phyloP scores from a whole-genome alignment of 73 alveolate species.

The Durusdinium trenchii region DNA sequence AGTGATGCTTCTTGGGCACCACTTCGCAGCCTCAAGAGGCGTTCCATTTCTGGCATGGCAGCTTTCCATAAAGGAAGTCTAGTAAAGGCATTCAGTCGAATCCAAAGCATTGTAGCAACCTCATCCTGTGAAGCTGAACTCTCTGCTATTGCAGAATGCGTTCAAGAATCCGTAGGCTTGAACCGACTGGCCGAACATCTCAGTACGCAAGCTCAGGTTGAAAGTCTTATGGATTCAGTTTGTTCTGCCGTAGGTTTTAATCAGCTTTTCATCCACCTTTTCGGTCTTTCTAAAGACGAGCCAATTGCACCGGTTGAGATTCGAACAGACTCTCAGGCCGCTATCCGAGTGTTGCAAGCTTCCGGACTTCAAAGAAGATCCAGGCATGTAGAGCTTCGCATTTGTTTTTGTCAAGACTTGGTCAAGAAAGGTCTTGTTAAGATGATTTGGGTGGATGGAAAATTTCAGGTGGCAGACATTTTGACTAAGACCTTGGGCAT shows the following conservation, averaged over 20 bases:
- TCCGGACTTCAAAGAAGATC: not conserved
- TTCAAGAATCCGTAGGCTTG: not conserved
- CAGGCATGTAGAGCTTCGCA: not conserved
- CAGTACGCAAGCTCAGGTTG: not conserved
- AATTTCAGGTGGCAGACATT: not conserved
- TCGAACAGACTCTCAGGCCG: not conserved
- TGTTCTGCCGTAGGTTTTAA: not conserved
- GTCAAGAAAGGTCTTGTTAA: not conserved
- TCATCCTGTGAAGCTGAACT: conserved; percentile 5
- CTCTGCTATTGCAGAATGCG: not conserved
- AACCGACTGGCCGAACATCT: not conserved
- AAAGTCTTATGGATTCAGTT: not conserved
- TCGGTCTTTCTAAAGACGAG: not conserved
- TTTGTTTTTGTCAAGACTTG: not conserved
- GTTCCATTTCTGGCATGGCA: not conserved
- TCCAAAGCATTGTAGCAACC: not conserved
- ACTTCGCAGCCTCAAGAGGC: not conserved
- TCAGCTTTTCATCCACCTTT: not conserved
- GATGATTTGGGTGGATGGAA: not conserved
- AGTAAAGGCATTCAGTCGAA: not conserved
- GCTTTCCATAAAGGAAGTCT: not conserved
- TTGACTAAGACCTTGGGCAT: not conserved
- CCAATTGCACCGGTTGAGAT: not conserved
- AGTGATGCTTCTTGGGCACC: conserved; percentile 35
- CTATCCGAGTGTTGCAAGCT: not conserved